Percentiles rank a stretch among this genome's conserved stretches.
Conservation (phyloP, 805 yeast genomes). For the Pichia manshurica region DNA sequence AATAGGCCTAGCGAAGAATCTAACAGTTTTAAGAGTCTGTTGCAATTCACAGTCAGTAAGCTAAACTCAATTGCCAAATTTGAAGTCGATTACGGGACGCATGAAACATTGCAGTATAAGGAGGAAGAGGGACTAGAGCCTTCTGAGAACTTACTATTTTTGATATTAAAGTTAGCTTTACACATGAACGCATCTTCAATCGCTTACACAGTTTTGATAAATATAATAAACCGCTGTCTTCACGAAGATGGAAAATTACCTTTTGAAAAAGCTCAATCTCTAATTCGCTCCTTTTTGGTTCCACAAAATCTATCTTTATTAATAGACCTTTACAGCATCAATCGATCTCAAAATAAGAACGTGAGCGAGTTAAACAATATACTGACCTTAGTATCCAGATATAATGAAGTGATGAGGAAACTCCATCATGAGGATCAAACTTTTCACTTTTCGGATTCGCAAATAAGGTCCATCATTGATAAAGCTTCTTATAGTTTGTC, state of each 20-base stretch:
- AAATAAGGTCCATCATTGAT: slow-evolving; percentile 12
- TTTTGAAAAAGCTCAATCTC: too few species aligned
- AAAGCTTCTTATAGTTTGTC: slow-evolving; percentile 11
- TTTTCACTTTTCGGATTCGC: slow-evolving; percentile 3
- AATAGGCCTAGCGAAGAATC: neutral
- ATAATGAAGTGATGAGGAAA: slow-evolving; percentile 12
- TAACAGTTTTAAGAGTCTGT: neutral
- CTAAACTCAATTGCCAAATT: neutral
- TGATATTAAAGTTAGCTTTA: slow-evolving; percentile 3
- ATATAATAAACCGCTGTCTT: slow-evolving; percentile 1
- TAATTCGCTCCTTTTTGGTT: too few species aligned
- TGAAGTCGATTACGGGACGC: neutral
- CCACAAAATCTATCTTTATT: neutral
- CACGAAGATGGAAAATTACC: neutral
- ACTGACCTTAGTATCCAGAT: slow-evolving; percentile 9
- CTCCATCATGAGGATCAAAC: slow-evolving; percentile 3
- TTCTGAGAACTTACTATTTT: neutral
- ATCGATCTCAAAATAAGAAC: slow-evolving; percentile 9
- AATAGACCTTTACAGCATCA: slow-evolving; percentile 14
- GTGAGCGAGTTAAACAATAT: slow-evolving; percentile 10
- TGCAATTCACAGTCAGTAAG: neutral
- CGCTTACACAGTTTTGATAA: neutral
- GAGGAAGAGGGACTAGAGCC: neutral
- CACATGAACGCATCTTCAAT: neutral
- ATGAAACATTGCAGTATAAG: neutral